Evolutionary conservation across 73 alveolate genomes (phyloP), one percentile per base, ranked within the genome.

Genomic region (Tetrahymena elliotti): DNA sequence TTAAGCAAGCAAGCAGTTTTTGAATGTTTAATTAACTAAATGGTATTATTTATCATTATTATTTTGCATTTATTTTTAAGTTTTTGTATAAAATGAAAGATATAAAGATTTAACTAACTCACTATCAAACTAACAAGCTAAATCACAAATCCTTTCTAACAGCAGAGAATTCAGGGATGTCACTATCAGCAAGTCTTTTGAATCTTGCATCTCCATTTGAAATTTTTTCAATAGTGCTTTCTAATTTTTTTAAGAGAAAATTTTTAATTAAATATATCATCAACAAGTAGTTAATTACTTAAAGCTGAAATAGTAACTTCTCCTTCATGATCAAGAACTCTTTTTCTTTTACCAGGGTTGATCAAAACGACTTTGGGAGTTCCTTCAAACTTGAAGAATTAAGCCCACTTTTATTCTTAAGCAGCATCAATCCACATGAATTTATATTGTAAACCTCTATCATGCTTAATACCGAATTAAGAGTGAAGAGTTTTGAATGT

Each of bases 301-400:
- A 94, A 27, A 6, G 93, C 39, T 38, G 84, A 4, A 16, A 47
- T 38, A 35, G 83, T 93, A 20, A 88, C 38, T 22, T 93, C 95
- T 3, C 96, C 96, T 6, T 96, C 97, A 68, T 96, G 98, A 38
- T 95, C 95, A 16, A 94, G 96, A 95, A 84, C 95, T 95, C 98
- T 68, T 97, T 97, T 97, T 94, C 97, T 97, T 94, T 97, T 97
- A 18, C 98, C 97, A 20, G 98, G 99, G 97, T 97, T 97, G 92
- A 97, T 93, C 38, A 96, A 95, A 16, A 96, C 97, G 13, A 97
- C 94, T 92, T 96, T 94, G 22, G 98, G 97, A 33, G 38, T 97
- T 22, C 96, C 96, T 33, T 84, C 38, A 15, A 96, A 53, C 18
- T 93, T 97, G 92, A 97, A 97, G 94, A 94, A 35, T 16, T 82